Evolutionary conservation across 805 yeast species (phyloP), one percentile per base, ranked within the genome.

Genomic region (Candida jianshihensis): DNA sequence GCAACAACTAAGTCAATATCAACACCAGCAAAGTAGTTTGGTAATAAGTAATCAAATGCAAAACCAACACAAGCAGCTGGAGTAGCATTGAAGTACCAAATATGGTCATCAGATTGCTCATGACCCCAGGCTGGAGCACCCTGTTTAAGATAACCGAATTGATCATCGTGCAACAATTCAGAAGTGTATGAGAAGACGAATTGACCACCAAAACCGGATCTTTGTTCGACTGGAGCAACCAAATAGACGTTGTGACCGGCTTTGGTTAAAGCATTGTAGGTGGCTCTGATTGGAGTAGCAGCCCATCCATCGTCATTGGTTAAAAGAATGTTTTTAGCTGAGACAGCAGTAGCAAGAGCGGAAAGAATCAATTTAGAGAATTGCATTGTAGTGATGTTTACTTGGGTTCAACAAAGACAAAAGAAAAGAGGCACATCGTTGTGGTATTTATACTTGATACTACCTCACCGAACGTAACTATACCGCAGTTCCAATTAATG

Each of bases 241-340:
- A 70, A 45, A 34, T 65, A 55, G 29, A 71, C 78, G 38, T 57
- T 61, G 50, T 73, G 69, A 21, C 75, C 75, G n/a, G 70, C 75
- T 10, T 48, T 46, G 19, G 53, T 63, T 42, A 72, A 62, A 25
- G 61, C 71, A 35, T 65, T 55, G 64, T 73, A 75, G 11, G 73
- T 54, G 13, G 79, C 75, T 51, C 80, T 67, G 49, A 75, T 70
- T 49, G 72, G 72, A 33, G 78, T 70, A 5, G 78, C 58, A 3
- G 69, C 71, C 73, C 75, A 75, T 15, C 73, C 68, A 44, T 75
- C 81, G 48, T 75, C 81, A 47, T 75, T 73, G 41, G 78, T 66
- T 27, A 72, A 58, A 16, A 73, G 52, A 41, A 70, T 67, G 51
- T 69, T 67, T 45, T 64, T 64, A 20, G 66, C 60, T 8, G 47